Evolutionary conservation across 164 flowering plant species (phyloP), one percentile per base, ranked within the genome.

Genomic region (Tetracentron sinense): DNA sequence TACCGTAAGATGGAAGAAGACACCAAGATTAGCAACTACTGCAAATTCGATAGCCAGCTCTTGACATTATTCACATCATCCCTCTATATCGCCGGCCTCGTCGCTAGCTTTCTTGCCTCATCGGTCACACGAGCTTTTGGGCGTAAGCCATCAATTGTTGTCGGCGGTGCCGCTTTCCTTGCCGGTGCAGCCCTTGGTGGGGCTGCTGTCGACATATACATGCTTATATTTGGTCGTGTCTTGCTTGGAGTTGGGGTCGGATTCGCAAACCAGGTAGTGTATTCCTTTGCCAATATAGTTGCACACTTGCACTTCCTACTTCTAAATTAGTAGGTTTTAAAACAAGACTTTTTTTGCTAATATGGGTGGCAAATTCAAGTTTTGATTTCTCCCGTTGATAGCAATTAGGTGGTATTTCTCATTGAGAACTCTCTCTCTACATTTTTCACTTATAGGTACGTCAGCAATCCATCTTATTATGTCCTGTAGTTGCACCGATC

Each of bases 1-100:
- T 68, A 75, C 70, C 69, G 1, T 0, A 84, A 66, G 66, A 82
- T 78, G 86, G 75, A 60, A 29, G 77, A 69, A 44, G 82, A 80
- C 55, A 69, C 74, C 30, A 47, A 63, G 3, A 65, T 64, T 33
- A 60, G 60, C 60, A 60, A 67, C 64, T 67, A 67, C 64, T 60
- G 70, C 60, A 60, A 60, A 54, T 59, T 59, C 11, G 60, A 67
- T 59, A 67, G 64, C 53, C 59, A 67, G 17, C 21, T 60, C 26
- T 33, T 67, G 31, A 60, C 64, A 6, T 29, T 17, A 3, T 67
- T 67, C 54, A 67, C 70, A 1, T 67, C 70, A 12, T 67, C 70
- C 3, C 64, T 67, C 42, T 67, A 67, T 48, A 44, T 60, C 6
- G 22, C 70, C 15, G 70, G 59, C 42, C 59, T 67, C 17, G 25